Conservation (phyloP, 129 eudicot genomes). For the Artemisia argyi region DNA sequence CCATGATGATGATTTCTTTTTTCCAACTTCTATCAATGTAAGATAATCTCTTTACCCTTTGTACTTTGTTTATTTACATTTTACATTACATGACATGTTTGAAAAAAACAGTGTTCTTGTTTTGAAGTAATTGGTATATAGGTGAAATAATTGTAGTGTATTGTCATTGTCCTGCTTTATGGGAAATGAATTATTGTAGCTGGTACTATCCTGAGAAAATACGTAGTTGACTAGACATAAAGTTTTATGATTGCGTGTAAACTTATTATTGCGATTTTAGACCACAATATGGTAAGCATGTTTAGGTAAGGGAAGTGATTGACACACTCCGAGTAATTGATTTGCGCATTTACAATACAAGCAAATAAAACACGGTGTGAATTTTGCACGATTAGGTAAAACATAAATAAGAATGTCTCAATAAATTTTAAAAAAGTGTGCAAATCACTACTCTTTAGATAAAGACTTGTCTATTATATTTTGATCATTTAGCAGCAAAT, state of each 20-base stretch:
- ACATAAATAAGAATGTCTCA: too few relatives aligned
- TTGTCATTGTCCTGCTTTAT: slow-evolving; percentile 1
- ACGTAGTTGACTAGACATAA: not conserved
- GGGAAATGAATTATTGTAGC: slow-evolving; percentile 13
- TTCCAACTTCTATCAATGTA: slow-evolving; percentile 30
- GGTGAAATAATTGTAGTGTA: not conserved
- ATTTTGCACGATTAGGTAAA: too few relatives aligned
- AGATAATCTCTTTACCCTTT: slow-evolving; percentile 13
- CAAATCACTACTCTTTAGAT: too few relatives aligned
- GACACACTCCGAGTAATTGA: too few relatives aligned
- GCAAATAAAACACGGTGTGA: too few relatives aligned
- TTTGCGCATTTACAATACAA: too few relatives aligned
- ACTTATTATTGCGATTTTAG: too few relatives aligned
- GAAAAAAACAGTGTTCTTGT: not conserved
- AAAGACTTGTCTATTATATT: too few relatives aligned
- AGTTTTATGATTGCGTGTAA: not conserved
- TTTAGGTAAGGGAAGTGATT: too few relatives aligned
- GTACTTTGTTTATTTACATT: not conserved
- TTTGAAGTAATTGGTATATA: not conserved
- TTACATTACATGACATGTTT: not conserved
- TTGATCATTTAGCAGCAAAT: too few relatives aligned
- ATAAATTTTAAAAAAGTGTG: too few relatives aligned
- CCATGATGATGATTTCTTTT: slow-evolving; percentile 41
- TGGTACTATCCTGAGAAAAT: not conserved
- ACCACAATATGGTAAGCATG: too few relatives aligned